Evolutionary conservation across 345 rosid genomes (phyloP).

Genomic region (Linum trigynum): DNA sequence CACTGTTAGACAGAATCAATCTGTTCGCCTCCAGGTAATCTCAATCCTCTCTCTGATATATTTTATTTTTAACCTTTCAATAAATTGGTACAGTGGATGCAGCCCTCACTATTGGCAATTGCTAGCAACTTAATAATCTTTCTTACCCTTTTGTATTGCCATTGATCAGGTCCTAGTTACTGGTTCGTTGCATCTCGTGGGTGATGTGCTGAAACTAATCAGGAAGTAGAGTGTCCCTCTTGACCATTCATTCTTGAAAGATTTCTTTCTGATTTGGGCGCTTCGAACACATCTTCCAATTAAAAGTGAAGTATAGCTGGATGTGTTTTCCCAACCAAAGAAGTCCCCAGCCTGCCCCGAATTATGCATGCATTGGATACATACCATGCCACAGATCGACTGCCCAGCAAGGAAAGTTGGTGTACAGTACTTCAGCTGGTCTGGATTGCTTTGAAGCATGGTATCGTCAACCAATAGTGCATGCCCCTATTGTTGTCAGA

Average conservation of each 20-base stretch:
- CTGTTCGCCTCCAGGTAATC: constrained; percentile 64
- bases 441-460: no score
- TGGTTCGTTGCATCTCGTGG: constrained; percentile 86
- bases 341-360: no score
- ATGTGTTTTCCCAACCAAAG: no score
- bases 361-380: no score
- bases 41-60: background rate
- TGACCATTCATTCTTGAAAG: background rate
- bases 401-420: no score
- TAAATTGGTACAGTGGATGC: no score
- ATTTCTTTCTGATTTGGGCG: background rate
- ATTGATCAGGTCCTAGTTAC: constrained; percentile 67
- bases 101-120: no score
- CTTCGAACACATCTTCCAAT: background rate
- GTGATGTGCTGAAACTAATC: constrained; percentile 71
- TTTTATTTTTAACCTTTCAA: no score
- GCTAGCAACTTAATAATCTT: background rate
- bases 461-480: no score
- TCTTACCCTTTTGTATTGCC: background rate
- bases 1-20: constrained; percentile 42
- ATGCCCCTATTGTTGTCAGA: no score
- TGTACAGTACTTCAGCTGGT: no score
- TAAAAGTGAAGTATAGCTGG: background rate
- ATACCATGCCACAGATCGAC: no score
- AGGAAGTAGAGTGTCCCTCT: constrained; percentile 35